Percentiles rank a stretch among this genome's conserved stretches.
phyloP scores from a whole-genome alignment of 345 rosid genomes.

The Gossypium sturtianum region DNA sequence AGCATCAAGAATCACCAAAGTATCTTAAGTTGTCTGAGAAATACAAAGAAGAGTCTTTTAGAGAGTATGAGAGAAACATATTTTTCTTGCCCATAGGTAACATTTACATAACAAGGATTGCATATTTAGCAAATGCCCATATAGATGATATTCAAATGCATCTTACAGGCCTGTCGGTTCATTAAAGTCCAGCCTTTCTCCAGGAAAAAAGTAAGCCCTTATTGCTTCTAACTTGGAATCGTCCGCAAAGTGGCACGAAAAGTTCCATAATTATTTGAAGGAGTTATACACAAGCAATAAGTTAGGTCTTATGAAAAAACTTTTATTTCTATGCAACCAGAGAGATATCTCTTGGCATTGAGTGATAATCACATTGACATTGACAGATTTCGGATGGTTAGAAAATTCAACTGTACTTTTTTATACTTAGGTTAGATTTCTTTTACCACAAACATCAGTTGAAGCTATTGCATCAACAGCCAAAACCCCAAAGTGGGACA shows the following conservation, averaged over 20 bases:
- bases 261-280: background rate
- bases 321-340: constrained; percentile 1
- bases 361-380: background rate
- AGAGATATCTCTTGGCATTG: background rate
- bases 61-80: background rate
- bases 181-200: background rate
- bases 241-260: background rate
- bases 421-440: background rate
- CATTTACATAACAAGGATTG: background rate
- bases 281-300: background rate
- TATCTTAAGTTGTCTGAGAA: background rate
- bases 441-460: background rate
- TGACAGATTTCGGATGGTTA: background rate
- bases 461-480: background rate
- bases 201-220: background rate
- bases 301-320: background rate
- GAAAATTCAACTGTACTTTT: background rate
- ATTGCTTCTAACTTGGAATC: background rate
- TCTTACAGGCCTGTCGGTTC: background rate
- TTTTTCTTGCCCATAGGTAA: background rate
- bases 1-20: background rate
- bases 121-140: background rate
- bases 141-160: background rate
- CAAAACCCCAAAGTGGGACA: background rate
- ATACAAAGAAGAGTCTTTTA: background rate